Conservation (phyloP, 1,284 basidiomycete species). For the Ustilago lituana region DNA sequence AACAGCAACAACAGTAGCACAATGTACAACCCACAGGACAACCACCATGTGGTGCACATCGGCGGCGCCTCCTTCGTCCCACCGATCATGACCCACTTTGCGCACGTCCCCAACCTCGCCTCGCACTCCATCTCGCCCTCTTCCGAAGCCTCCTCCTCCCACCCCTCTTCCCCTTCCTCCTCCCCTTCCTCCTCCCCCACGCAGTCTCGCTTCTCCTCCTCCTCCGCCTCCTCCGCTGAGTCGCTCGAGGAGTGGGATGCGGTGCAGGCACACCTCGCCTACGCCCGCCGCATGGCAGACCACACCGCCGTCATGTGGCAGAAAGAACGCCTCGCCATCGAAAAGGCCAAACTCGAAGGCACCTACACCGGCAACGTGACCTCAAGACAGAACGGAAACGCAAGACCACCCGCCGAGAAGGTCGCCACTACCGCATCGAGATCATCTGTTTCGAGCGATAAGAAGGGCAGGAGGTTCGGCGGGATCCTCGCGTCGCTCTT, state of each 20-base stretch:
- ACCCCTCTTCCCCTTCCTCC: constrained; percentile 7
- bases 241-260: constrained; percentile 31
- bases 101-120: constrained; percentile 15
- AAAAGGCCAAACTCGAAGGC: constrained; percentile 41
- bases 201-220: constrained; percentile 31
- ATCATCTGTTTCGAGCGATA: not conserved
- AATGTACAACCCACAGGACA: constrained; percentile 23
- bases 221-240: constrained; percentile 16
- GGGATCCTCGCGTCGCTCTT: constrained; percentile 9
- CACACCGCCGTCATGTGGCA: constrained; percentile 48
- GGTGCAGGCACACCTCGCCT: constrained; percentile 33
- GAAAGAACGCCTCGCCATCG: constrained; percentile 40
- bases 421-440: not conserved
- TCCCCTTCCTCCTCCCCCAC: constrained; percentile 8
- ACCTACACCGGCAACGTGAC: constrained; percentile 44
- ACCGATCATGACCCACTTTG: constrained; percentile 37
- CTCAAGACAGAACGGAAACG: constrained; percentile 33
- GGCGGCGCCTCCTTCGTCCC: constrained; percentile 38
- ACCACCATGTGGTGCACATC: constrained; percentile 37
- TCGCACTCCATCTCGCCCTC: constrained; percentile 23
- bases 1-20: not conserved
- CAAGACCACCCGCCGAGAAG: constrained; percentile 16
- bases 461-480: constrained; percentile 6
- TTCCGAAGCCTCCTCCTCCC: constrained; percentile 30
- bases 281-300: constrained; percentile 28